phyloP scores from a whole-genome alignment of 2,329 filamentous ascomycete genomes.

The Pseudogymnoascus sp. region DNA sequence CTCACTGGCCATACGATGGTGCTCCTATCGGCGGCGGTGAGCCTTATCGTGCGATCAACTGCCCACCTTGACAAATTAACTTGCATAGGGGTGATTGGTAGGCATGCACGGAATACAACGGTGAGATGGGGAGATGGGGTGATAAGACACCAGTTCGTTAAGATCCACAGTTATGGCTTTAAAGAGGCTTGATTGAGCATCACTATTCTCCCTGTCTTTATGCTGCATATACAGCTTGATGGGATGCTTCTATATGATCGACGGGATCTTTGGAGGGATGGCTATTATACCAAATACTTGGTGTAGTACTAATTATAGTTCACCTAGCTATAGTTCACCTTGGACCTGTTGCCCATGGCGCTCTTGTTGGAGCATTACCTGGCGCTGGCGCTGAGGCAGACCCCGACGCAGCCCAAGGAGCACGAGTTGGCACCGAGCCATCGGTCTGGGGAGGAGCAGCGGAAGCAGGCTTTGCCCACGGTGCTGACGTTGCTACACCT shows the following conservation, averaged over 20 bases:
- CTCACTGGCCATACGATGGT: neutral
- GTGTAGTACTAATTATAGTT: neutral
- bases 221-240: neutral
- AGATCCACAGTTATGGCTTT: neutral
- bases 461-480: slow-evolving; percentile 22
- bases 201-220: neutral
- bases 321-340: neutral
- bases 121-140: neutral
- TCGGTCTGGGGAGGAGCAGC: neutral
- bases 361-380: slow-evolving; percentile 28
- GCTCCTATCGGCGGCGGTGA: neutral
- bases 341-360: slow-evolving; percentile 29
- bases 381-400: slow-evolving; percentile 14
- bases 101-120: neutral
- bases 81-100: neutral
- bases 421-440: slow-evolving; percentile 4
- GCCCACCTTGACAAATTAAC: neutral
- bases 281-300: neutral
- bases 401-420: slow-evolving; percentile 10
- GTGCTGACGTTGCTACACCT: slow-evolving; percentile 26
- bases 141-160: neutral
- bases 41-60: neutral
- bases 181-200: neutral
- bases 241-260: neutral
- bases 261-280: neutral